Base-by-base conservation (phyloP, 2,329 filamentous ascomycete genomes). In the Trichoderma sp. region DNA sequence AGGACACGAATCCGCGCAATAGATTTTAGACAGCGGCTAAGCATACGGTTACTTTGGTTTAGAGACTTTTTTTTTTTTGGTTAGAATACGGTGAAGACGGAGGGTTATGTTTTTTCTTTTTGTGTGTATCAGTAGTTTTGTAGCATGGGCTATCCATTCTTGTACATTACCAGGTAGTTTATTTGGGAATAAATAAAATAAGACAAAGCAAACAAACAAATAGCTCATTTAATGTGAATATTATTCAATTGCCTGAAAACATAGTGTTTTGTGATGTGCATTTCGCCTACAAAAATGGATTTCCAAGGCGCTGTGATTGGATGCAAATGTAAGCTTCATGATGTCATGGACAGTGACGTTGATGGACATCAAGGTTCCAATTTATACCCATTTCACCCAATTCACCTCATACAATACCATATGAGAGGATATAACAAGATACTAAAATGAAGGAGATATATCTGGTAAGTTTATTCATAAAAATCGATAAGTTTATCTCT, bases 361-460 rank as follows among this genome's bases (percentile, higher is more conserved):
- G 33, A 21, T 38, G 31, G 33, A 24, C 21, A 2, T n/a, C 50
- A 53, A 53, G 14, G 16, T 33, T 14, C 31, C 9, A 2, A 24
- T 63, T 33, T 1, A 4, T 9, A 1, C 4, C n/a, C 8, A n/a
- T 63, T 3, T 5, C n/a, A 6, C 2, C 18, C 11, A 63, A 62
- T 27, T 27, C 11, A 59, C 5, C 8, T n/a, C 9, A 41, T 5
- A 2, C 7, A 24, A 29, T 4, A 27, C 6, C 18, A 66, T 6
- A 50, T 5, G 27, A 71, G 21, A 21, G 18, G 11, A 1, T 18
- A 18, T 11, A 14, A 31, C 5, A 21, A 21, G 18, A 6, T 1
- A 6, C 2, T 31, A 60, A 16, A 67, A 74, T 74, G 71, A 74
- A 74, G 72, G 83, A 85, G 8, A 78, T 84, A 8, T 84, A 85